phyloP scores from a whole-genome alignment of 2,329 filamentous ascomycete species.

The Pestalotiopsis sp. region DNA sequence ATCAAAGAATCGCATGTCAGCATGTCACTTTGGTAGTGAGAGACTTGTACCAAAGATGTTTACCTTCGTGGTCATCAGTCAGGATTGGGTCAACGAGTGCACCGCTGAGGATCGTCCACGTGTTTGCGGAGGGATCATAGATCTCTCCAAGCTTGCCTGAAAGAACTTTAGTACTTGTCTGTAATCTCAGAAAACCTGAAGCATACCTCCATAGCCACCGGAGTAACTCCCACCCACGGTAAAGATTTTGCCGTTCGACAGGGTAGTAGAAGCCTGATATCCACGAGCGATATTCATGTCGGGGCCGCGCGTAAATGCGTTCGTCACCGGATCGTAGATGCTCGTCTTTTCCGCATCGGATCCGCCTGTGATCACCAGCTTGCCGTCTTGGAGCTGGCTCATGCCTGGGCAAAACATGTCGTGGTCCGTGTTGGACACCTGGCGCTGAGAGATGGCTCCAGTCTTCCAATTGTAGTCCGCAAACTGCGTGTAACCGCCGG shows the following conservation, averaged over 20 bases:
- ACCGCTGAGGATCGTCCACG: slow-evolving; percentile 41
- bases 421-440: slow-evolving; percentile 34
- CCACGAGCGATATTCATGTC: slow-evolving; percentile 41
- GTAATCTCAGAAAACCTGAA: too few species aligned
- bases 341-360: slow-evolving; percentile 42
- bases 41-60: too few species aligned
- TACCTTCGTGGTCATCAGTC: slow-evolving; percentile 30
- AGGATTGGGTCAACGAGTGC: slow-evolving; percentile 42
- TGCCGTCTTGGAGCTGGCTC: slow-evolving; percentile 39
- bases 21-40: not conserved
- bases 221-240: slow-evolving; percentile 53
- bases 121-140: slow-evolving; percentile 38
- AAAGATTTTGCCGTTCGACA: slow-evolving; percentile 49
- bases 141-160: slow-evolving; percentile 49
- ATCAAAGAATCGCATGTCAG: not conserved
- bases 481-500: slow-evolving; percentile 19
- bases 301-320: slow-evolving; percentile 31
- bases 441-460: slow-evolving; percentile 16
- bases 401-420: slow-evolving; percentile 55
- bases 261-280: slow-evolving; percentile 45
- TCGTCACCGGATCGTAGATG: slow-evolving; percentile 35
- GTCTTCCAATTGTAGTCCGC: slow-evolving; percentile 25
- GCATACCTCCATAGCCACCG: slow-evolving; percentile 36
- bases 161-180: not conserved
- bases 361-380: slow-evolving; percentile 48